These are phyloP conservation scores for Trametes hirsuta DNA, from an alignment of 1,284 basidiomycete genomes.

Conservation along the genomic window DNA sequence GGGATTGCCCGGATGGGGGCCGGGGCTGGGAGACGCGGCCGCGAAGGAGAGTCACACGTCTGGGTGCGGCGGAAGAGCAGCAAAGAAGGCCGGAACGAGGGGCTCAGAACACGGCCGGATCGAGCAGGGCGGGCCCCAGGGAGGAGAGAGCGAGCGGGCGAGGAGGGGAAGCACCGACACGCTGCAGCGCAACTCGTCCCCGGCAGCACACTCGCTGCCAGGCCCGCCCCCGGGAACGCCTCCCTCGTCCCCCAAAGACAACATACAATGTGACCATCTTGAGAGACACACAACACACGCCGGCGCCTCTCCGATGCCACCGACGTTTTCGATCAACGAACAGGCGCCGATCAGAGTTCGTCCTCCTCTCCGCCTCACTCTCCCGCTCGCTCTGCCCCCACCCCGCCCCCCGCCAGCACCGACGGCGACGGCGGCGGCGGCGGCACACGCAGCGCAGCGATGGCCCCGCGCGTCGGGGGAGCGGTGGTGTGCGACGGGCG, in stretches of 20 bases:
- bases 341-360: conserved; percentile 19
- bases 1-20: conserved; percentile 21
- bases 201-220: no score
- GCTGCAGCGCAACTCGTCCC: conserved; percentile 15
- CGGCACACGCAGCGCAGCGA: not conserved
- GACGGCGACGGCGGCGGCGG: not conserved
- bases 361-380: not conserved
- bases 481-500: not conserved
- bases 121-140: conserved; percentile 23
- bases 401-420: not conserved
- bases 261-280: conserved; percentile 29
- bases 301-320: conserved; percentile 18
- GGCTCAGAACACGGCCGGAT: conserved; percentile 27
- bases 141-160: conserved; percentile 12
- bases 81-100: conserved; percentile 23
- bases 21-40: conserved; percentile 20
- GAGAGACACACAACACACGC: conserved; percentile 24
- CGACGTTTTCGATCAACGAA: conserved; percentile 20
- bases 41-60: conserved; percentile 23
- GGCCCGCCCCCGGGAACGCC: not conserved
- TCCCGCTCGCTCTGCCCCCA: not conserved
- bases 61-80: conserved; percentile 21
- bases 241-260: conserved; percentile 14
- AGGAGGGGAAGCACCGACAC: conserved; percentile 20
- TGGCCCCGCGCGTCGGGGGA: not conserved